phyloP scores from a whole-genome alignment of 2,329 filamentous ascomycete genomes.

The Calonectria leucothoes region DNA sequence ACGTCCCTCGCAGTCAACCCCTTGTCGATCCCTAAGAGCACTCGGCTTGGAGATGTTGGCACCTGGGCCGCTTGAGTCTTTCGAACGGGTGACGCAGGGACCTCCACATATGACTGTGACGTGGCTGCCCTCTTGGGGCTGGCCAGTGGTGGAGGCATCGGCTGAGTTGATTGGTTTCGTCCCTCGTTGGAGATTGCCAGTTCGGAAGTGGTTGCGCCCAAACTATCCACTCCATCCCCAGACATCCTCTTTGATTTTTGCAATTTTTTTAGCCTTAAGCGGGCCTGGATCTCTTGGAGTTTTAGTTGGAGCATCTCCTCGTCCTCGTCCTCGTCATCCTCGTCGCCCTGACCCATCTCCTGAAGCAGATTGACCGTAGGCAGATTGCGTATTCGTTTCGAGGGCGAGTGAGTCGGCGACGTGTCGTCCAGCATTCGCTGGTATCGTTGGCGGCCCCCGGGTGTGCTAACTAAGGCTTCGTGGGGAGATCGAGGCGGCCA shows the following conservation, averaged over 20 bases:
- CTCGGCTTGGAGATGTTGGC: slow-evolving; percentile 81
- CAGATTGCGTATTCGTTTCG: slow-evolving; percentile 38
- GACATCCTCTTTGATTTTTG: slow-evolving; percentile 59
- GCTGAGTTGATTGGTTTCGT: slow-evolving; percentile 34
- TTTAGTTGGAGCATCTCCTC: slow-evolving; percentile 91
- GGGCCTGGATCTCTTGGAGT: slow-evolving; percentile 88
- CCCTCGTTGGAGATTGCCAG: slow-evolving; percentile 38
- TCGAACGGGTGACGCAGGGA: slow-evolving; percentile 81
- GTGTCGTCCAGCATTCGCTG: slow-evolving; percentile 74
- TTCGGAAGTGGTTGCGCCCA: slow-evolving; percentile 32
- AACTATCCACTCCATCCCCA: slow-evolving; percentile 30
- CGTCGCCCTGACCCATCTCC: slow-evolving; percentile 45
- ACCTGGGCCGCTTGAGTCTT: slow-evolving; percentile 61
- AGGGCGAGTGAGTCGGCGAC: slow-evolving; percentile 77
- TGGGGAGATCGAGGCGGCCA: slow-evolving; percentile 77
- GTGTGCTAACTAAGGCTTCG: slow-evolving; percentile 74
- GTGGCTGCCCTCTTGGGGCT: slow-evolving; percentile 28
- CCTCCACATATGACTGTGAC: slow-evolving; percentile 67
- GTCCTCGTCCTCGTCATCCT: slow-evolving; percentile 72
- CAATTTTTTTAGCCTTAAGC: slow-evolving; percentile 87
- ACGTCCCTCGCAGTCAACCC: slow-evolving; percentile 84
- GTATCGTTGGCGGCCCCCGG: slow-evolving; percentile 82
- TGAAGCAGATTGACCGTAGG: slow-evolving; percentile 47
- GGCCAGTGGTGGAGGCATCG: slow-evolving; percentile 43
- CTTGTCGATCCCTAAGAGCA: slow-evolving; percentile 90